Conservation (phyloP, 345 rosid species). For the Eucalyptus regnans region DNA sequence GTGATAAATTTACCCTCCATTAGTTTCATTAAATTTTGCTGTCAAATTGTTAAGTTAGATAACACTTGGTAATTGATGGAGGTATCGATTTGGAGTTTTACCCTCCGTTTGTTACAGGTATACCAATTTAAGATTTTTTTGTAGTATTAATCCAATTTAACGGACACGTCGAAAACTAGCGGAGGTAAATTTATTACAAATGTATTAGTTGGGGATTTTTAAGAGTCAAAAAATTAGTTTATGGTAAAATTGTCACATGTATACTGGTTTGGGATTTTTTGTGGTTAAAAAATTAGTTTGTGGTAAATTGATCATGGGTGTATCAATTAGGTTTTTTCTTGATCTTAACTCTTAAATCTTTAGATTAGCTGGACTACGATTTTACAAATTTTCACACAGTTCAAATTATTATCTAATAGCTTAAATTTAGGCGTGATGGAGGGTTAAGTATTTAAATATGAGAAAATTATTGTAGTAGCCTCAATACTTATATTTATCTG, state of each 20-base stretch:
- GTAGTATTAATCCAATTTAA: no score
- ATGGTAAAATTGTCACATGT: no score
- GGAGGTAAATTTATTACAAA: accelerated
- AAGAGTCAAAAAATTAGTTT: no score
- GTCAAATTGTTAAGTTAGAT: no score
- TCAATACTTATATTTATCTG: background rate
- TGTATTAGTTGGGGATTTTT: accelerated
- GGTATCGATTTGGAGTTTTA: no score
- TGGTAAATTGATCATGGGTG: accelerated
- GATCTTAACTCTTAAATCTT: background rate
- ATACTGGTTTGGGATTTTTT: accelerated
- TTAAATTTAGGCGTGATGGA: background rate
- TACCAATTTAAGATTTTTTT: no score
- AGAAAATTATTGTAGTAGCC: background rate
- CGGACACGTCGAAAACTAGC: accelerated
- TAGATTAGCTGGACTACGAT: no score
- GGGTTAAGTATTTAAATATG: background rate
- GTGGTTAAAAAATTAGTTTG: accelerated
- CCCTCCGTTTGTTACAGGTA: accelerated
- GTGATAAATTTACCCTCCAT: no score
- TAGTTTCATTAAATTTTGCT: accelerated
- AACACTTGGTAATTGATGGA: no score
- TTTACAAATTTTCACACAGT: background rate
- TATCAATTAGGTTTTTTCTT: no score
- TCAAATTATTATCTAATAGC: background rate